Conservation (phyloP, 805 yeast genomes). For the Candida krabiensis region DNA sequence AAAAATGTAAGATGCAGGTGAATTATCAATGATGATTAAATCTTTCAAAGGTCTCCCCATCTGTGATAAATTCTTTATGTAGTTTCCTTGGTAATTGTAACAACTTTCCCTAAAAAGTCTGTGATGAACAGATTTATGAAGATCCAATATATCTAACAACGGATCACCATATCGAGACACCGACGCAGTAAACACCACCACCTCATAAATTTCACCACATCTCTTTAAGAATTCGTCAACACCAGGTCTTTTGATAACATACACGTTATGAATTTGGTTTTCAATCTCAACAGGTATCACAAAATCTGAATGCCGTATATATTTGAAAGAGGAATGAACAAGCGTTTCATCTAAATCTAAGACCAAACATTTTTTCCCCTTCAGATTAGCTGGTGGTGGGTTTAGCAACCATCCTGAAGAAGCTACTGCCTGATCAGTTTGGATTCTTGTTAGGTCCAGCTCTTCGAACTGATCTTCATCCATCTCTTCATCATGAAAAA, state of each 20-base stretch:
- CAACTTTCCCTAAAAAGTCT: slow-evolving; percentile 93
- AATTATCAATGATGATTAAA: slow-evolving; percentile 88
- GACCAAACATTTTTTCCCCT: slow-evolving; percentile 79
- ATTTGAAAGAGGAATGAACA: slow-evolving; percentile 93
- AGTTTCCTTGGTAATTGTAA: slow-evolving; percentile 90
- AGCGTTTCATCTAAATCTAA: slow-evolving; percentile 94
- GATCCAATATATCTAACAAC: slow-evolving; percentile 81
- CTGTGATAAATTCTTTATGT: slow-evolving; percentile 89
- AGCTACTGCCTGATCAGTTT: slow-evolving; percentile 70
- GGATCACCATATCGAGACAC: slow-evolving; percentile 97
- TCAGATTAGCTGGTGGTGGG: slow-evolving; percentile 47
- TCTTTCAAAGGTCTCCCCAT: slow-evolving; percentile 90
- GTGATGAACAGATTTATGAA: slow-evolving; percentile 76
- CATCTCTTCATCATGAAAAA: slow-evolving; percentile 20
- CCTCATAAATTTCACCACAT: slow-evolving; percentile 88
- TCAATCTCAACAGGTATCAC: slow-evolving; percentile 98
- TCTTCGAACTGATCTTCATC: slow-evolving; percentile 29
- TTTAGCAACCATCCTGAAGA: slow-evolving; percentile 67
- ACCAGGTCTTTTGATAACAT: slow-evolving; percentile 96
- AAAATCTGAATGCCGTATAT: slow-evolving; percentile 89
- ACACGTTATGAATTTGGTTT: slow-evolving; percentile 87
- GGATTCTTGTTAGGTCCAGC: slow-evolving; percentile 62
- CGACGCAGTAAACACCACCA: slow-evolving; percentile 95
- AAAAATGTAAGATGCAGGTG: slow-evolving; percentile 97
- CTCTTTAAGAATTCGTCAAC: slow-evolving; percentile 86